Evolutionary conservation across 23 red algal species (phyloP).

Genomic region (Chondrus crispus): DNA sequence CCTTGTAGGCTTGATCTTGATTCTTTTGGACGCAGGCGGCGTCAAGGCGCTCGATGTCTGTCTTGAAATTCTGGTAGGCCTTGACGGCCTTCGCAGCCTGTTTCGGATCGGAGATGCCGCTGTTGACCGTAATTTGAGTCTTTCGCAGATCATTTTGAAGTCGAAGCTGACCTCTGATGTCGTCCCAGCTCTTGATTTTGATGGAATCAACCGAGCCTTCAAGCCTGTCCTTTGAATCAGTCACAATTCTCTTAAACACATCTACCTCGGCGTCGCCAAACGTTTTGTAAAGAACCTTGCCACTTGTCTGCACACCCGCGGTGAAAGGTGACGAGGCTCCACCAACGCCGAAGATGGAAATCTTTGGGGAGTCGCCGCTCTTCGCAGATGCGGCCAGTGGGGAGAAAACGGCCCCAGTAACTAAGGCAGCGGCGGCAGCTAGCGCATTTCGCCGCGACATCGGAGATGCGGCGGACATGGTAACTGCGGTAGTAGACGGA

Average conservation of each 20-base stretch:
- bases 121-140: constrained; percentile 39
- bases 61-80: constrained; percentile 73
- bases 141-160: constrained; percentile 56
- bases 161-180: constrained; percentile 74
- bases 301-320: constrained; percentile 52
- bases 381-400: constrained; percentile 57
- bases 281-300: constrained; percentile 68
- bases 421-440: neutral
- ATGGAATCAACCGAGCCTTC: constrained; percentile 43
- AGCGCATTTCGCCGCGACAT: constrained; percentile 45
- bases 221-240: constrained; percentile 55
- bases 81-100: constrained; percentile 53
- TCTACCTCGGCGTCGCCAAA: constrained; percentile 54
- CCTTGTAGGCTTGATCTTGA: constrained; percentile 53
- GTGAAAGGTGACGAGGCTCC: constrained; percentile 77
- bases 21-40: constrained; percentile 80
- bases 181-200: constrained; percentile 88
- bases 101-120: constrained; percentile 26
- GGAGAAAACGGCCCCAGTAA: neutral
- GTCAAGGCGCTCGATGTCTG: constrained; percentile 80
- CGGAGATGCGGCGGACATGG: neutral
- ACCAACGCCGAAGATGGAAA: constrained; percentile 88
- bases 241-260: constrained; percentile 49
- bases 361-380: constrained; percentile 73
- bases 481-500: neutral